Conservation (phyloP, 768 basidiomycete species). For the Leccinum longicurvipes region DNA sequence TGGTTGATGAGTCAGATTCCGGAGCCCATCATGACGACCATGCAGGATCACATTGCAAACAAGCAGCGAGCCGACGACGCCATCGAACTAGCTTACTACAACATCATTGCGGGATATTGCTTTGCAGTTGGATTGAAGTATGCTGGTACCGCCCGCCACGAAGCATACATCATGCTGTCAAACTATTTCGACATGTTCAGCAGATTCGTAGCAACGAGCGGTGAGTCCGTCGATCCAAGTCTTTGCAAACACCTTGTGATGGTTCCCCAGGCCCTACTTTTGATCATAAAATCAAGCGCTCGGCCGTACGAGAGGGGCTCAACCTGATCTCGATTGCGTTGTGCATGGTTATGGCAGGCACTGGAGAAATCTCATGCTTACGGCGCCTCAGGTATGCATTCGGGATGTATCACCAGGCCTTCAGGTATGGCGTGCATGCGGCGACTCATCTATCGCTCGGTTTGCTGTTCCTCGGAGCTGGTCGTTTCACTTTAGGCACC, state of each 20-base stretch:
- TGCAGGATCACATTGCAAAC: constrained; percentile 50
- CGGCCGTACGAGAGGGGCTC: constrained; percentile 82
- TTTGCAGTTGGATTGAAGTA: constrained; percentile 90
- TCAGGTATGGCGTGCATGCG: constrained; percentile 87
- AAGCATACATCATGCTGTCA: constrained; percentile 82
- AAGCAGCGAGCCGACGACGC: constrained; percentile 57
- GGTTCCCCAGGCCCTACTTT: constrained; percentile 60
- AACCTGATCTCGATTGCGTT: constrained; percentile 84
- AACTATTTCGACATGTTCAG: constrained; percentile 79
- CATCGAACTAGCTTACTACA: constrained; percentile 86
- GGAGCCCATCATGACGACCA: constrained; percentile 52
- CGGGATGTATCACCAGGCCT: constrained; percentile 73
- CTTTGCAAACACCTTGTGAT: constrained; percentile 4
- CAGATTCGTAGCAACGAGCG: constrained; percentile 61
- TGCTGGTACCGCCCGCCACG: constrained; percentile 89
- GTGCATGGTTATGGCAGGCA: constrained; percentile 96
- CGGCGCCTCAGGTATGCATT: constrained; percentile 85
- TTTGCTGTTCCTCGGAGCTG: constrained; percentile 89
- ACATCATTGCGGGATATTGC: constrained; percentile 88
- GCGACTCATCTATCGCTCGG: constrained; percentile 90
- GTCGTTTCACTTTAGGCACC: constrained; percentile 87
- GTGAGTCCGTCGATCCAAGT: constrained; percentile 39
- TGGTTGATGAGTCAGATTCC: constrained; percentile 80
- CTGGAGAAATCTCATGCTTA: constrained; percentile 88
- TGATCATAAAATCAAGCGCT: constrained; percentile 85